These are phyloP conservation scores for Mortierella sp. DNA, from an alignment of 371 early-diverging fungal genomes.

Conservation along the genomic window DNA sequence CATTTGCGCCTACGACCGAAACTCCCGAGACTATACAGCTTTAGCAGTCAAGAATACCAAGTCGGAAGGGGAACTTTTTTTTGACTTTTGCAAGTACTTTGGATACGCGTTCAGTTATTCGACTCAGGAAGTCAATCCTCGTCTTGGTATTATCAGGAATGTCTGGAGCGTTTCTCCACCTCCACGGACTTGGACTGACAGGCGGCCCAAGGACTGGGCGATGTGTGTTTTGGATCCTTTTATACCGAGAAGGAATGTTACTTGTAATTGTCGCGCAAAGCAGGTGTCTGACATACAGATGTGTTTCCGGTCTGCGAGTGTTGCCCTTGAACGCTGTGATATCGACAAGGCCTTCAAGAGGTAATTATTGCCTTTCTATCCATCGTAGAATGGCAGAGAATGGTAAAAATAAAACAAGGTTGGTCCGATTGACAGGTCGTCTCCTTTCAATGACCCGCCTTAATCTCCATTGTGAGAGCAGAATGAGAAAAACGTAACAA, in stretches of 20 bases:
- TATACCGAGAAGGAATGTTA: not conserved
- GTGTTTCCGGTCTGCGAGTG: not conserved
- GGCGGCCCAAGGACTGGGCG: not conserved
- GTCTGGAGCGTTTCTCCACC: not conserved
- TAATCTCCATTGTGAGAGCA: no score
- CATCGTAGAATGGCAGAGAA: no score
- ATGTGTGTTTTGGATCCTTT: not conserved
- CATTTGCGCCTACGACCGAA: not conserved
- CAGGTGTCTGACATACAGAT: not conserved
- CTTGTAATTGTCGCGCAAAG: not conserved
- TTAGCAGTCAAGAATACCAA: constrained; percentile 58
- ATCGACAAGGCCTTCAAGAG: not conserved
- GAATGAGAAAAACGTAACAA: no score
- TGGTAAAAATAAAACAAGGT: no score
- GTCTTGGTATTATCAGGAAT: not conserved
- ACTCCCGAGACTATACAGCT: constrained; percentile 59
- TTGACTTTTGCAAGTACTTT: constrained; percentile 70
- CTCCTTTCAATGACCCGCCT: no score
- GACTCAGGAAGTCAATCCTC: constrained; percentile 63
- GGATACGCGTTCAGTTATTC: constrained; percentile 66
- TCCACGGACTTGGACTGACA: not conserved
- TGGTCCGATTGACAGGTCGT: no score
- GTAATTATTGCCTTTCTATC: not conserved
- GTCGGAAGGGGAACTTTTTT: constrained; percentile 64
- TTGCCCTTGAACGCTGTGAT: not conserved